Conservation (phyloP, 257 asterid species). For the Eucommia ulmoides region DNA sequence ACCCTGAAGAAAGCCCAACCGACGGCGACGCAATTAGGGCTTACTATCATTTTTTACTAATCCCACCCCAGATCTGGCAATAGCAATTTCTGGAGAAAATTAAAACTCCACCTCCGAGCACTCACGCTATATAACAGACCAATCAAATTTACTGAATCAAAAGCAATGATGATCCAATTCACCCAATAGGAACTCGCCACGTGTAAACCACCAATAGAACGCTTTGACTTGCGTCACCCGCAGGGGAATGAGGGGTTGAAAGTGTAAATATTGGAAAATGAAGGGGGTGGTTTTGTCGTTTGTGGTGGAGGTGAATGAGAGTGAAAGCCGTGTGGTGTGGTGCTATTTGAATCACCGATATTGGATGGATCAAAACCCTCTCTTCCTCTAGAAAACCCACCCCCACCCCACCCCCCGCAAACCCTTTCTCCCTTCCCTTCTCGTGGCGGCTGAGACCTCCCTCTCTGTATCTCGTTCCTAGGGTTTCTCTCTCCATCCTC, state of each 20-base stretch:
- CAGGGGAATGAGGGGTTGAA: background rate
- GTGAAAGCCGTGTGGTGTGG: background rate
- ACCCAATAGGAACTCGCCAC: background rate
- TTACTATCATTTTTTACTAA: too few species aligned
- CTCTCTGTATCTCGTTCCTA: background rate
- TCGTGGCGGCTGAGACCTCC: background rate
- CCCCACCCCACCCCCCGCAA: too few species aligned
- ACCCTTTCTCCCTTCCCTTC: background rate
- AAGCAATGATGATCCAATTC: background rate
- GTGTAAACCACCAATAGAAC: background rate
- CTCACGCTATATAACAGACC: background rate
- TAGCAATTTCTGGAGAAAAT: too few species aligned
- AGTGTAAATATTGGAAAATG: background rate
- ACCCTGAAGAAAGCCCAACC: too few species aligned
- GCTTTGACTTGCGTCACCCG: background rate
- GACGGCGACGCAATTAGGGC: too few species aligned
- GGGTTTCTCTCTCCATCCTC: constrained; percentile 4
- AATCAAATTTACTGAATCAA: background rate
- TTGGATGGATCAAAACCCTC: background rate
- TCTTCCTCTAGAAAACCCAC: too few species aligned
- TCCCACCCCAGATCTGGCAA: too few species aligned
- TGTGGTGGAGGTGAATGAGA: background rate
- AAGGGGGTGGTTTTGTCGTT: background rate
- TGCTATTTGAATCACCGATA: background rate
- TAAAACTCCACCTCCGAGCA: too few species aligned